These are phyloP conservation scores for Colletotrichum neosansevieriae DNA, from an alignment of 2,329 filamentous ascomycete species.

Conservation along the genomic window DNA sequence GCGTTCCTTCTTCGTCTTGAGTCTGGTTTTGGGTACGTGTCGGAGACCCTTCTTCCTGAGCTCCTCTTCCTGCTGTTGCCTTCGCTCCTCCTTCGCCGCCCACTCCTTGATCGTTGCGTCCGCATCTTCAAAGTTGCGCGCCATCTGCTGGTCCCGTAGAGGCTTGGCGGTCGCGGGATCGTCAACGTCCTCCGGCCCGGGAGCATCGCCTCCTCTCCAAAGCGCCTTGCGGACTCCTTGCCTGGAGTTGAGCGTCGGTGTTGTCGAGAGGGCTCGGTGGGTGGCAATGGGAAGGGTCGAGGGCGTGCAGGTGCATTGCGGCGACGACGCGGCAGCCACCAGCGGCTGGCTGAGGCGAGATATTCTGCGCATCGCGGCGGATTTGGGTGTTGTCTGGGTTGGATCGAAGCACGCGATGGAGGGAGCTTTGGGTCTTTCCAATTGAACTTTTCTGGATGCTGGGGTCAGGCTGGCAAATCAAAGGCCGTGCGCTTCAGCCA, in stretches of 20 bases:
- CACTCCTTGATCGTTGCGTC: no score
- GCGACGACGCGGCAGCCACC: constrained; percentile 45
- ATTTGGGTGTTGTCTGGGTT: background rate
- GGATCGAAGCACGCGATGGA: constrained; percentile 7
- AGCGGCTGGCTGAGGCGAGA: constrained; percentile 52
- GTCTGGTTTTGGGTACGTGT: no score
- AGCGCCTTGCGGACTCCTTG: constrained; percentile 55
- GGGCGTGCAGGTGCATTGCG: constrained; percentile 40
- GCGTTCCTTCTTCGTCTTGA: no score
- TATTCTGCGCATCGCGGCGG: constrained; percentile 57
- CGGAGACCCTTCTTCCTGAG: background rate
- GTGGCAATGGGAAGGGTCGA: constrained; percentile 32
- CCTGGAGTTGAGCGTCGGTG: constrained; percentile 46
- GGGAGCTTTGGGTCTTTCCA: constrained; percentile 27
- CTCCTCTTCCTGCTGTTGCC: constrained; percentile 27
- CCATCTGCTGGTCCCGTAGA: constrained; percentile 47
- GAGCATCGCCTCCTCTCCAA: constrained; percentile 53
- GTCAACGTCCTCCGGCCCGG: constrained; percentile 54
- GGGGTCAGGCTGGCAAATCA: constrained; percentile 34
- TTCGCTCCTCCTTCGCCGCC: no score
- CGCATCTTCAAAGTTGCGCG: constrained; percentile 39
- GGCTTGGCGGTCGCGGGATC: constrained; percentile 49
- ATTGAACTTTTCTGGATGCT: constrained; percentile 41
- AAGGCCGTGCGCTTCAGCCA: constrained; percentile 31
- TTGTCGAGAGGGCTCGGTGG: constrained; percentile 50